Base-by-base conservation (phyloP, 176 grass and related monocot species). In the Triticum monococcum region DNA sequence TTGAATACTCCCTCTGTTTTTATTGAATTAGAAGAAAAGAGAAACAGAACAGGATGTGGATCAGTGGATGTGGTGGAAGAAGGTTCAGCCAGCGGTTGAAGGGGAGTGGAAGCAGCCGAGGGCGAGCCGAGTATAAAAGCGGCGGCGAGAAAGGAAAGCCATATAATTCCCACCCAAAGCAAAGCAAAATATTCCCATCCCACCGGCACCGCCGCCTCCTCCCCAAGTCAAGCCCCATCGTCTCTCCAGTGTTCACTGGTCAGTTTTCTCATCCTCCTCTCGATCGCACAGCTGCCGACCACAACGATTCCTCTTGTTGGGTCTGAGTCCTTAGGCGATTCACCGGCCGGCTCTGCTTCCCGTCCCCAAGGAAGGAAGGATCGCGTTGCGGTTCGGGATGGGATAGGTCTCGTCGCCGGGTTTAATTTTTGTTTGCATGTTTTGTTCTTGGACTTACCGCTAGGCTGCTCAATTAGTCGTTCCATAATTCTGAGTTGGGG, bases 201-300 rank as follows among this genome's bases (percentile, higher is more conserved):
- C 28, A 12, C 25, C 28, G 11, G 17, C 35, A 16, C n/a, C 86
- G 9, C 56, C 56, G 7, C 56, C 64, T 28, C 64, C 30, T 74
- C 12, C 30, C n/a, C 5, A 79, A 83, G 79, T 65, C 73, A 86
- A 90, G 71, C 69, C 54, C 25, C 72, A 10, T 41, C 88, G 63
- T 31, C 11, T 13, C 41, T 24, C 24, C 36, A 54, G 50, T 23
- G 38, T 40, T 72, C 59, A 30, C 79, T 71, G 73, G 18, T 84
- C 76, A 9, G 35, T 32, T 57, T 28, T 43, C 72, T 40, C 60
- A 22, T 64, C 52, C 52, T 59, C 64, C 79, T 70, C 64, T 50
- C 61, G 17, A 26, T 70, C 20, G 66, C 66, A 35, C 14, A 17
- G 38, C 66, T 9, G 54, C 76, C 6, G 33, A 22, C 46, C 37